Conservation (phyloP, 2,329 filamentous ascomycete genomes). For the Verticillium alfalfae region DNA sequence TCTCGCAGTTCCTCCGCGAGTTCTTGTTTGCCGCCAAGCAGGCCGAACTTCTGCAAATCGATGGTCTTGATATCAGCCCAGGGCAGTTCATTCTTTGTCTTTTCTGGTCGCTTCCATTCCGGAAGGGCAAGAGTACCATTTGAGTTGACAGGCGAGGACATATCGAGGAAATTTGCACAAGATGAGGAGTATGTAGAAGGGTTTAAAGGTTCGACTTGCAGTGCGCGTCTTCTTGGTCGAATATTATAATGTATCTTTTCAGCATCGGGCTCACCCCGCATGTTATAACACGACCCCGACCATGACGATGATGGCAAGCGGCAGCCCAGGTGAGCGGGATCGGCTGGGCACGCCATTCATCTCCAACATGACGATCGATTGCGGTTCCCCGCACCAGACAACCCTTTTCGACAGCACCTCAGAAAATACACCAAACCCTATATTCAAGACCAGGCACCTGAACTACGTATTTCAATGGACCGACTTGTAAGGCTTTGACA, state of each 20-base stretch:
- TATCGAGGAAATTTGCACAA: not conserved
- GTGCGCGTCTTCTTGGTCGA: too few relatives aligned
- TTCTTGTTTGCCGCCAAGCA: constrained; percentile 42
- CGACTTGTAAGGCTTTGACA: constrained; percentile 11
- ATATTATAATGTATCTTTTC: not conserved
- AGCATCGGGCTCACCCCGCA: not conserved
- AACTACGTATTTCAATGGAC: not conserved
- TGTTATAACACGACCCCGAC: not conserved
- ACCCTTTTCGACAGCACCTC: constrained; percentile 5
- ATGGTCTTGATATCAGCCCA: constrained; percentile 52
- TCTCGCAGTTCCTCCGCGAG: constrained; percentile 46
- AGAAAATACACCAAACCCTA: constrained; percentile 16
- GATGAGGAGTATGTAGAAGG: too few relatives aligned
- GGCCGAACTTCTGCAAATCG: constrained; percentile 41
- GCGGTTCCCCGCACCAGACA: not conserved
- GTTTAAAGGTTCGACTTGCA: too few relatives aligned
- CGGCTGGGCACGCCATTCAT: constrained; percentile 9
- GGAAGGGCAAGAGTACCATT: constrained; percentile 10
- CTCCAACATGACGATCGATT: constrained; percentile 3
- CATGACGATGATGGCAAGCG: not conserved
- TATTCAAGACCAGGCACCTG: too few relatives aligned
- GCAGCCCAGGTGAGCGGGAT: not conserved
- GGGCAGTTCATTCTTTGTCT: constrained; percentile 17
- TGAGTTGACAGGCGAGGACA: constrained; percentile 6
- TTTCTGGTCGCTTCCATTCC: constrained; percentile 19